Conservation (phyloP, 192 early-diverging fungal species). For the Allomyces javanicus region DNA sequence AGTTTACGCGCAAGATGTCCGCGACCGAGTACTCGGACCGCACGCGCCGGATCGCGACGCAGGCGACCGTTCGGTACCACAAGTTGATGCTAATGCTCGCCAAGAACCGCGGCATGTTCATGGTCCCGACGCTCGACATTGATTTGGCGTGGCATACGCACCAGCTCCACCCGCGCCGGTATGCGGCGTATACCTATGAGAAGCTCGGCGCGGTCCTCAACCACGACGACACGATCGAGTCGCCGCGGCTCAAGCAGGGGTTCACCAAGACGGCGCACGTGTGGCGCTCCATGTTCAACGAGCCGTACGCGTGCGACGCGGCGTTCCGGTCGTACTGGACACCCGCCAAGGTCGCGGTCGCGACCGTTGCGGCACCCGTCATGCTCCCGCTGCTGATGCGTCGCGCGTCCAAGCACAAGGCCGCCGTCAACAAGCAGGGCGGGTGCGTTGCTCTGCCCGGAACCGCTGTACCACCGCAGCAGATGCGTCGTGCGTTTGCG, state of each 20-base stretch:
- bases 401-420: background rate
- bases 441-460: background rate
- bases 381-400: background rate
- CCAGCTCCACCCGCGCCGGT: constrained; percentile 28
- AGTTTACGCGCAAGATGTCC: constrained; percentile 29
- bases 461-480: background rate
- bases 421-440: background rate
- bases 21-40: constrained; percentile 14
- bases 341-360: background rate
- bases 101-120: constrained; percentile 8
- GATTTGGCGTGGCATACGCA: constrained; percentile 54
- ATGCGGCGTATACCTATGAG: constrained; percentile 25
- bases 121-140: constrained; percentile 46
- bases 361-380: constrained; percentile 9
- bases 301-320: constrained; percentile 12
- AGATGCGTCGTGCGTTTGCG: too few species aligned
- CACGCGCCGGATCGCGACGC: constrained; percentile 5
- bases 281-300: constrained; percentile 26
- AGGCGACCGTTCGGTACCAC: constrained; percentile 19
- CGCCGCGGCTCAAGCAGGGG: constrained; percentile 13
- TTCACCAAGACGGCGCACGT: constrained; percentile 21
- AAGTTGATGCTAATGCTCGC: constrained; percentile 25
- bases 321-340: background rate
- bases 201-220: constrained; percentile 29
- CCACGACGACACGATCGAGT: constrained; percentile 36